phyloP scores from a whole-genome alignment of 768 basidiomycete genomes.

The Leucosporidium scottii region DNA sequence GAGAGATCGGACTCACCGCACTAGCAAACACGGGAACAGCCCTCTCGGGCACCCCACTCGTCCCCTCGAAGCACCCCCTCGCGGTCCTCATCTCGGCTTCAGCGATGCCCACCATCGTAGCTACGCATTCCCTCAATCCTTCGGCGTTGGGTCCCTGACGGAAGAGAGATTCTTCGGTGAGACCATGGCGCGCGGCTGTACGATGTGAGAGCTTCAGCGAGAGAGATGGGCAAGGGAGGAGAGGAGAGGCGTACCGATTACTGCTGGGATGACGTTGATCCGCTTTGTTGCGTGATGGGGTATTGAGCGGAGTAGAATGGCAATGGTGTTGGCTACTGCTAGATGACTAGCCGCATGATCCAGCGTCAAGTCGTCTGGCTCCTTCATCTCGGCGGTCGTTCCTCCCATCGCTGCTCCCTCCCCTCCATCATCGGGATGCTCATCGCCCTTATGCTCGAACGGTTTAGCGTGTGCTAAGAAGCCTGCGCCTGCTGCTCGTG shows the following conservation, averaged over 20 bases:
- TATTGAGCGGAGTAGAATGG: conserved; percentile 25
- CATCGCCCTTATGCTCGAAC: conserved; percentile 24
- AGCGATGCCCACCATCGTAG: conserved; percentile 30
- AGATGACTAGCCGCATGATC: conserved; percentile 32
- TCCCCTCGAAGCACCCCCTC: conserved; percentile 24
- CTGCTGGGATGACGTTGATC: conserved; percentile 28
- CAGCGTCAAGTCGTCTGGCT: conserved; percentile 24
- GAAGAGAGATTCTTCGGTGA: conserved; percentile 26
- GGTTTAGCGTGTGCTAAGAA: conserved; percentile 14
- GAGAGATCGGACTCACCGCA: conserved; percentile 7
- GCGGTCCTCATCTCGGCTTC: conserved; percentile 28
- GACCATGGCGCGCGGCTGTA: conserved; percentile 9
- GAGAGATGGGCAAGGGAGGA: neutral
- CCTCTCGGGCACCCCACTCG: conserved; percentile 19
- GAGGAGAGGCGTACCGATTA: conserved; percentile 14
- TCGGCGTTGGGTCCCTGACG: conserved; percentile 14
- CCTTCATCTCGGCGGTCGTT: neutral
- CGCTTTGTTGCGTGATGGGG: conserved; percentile 23
- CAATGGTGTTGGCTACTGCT: conserved; percentile 25
- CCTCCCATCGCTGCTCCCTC: neutral
- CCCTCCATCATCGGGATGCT: conserved; percentile 11
- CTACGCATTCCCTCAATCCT: conserved; percentile 26
- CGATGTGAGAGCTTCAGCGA: neutral
- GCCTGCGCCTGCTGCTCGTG: neutral
- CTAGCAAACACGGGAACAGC: conserved; percentile 22